These are phyloP conservation scores for Iberis pinnata DNA, from an alignment of 345 rosid genomes.

Conservation along the genomic window DNA sequence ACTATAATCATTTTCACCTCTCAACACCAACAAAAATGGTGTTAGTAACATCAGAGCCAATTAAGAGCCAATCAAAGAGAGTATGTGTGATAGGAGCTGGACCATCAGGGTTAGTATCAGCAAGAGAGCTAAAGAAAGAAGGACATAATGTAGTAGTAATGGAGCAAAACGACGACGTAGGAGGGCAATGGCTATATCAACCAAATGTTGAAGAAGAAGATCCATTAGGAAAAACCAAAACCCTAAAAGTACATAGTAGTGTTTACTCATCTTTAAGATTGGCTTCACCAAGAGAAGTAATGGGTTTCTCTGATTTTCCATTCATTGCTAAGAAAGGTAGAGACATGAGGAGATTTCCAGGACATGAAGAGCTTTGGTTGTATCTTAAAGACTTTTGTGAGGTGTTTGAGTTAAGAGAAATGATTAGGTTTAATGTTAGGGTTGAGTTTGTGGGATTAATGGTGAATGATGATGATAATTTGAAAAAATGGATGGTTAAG, in stretches of 20 bases:
- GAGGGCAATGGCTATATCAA: conserved; percentile 85
- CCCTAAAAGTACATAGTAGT: conserved; percentile 64
- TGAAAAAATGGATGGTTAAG: conserved; percentile 67
- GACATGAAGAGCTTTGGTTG: conserved; percentile 69
- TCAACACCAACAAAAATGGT: too few species aligned
- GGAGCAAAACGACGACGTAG: conserved; percentile 74
- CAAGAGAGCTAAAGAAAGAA: conserved; percentile 79
- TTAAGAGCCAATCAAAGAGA: conserved; percentile 32
- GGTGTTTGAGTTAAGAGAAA: conserved; percentile 51
- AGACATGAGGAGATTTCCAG: conserved; percentile 72
- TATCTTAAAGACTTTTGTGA: conserved; percentile 69
- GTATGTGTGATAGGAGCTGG: conserved; percentile 98
- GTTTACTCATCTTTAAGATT: conserved; percentile 66
- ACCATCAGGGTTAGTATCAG: conserved; percentile 80
- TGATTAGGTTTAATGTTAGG: conserved; percentile 66
- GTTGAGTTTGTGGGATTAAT: conserved; percentile 59
- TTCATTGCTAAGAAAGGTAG: conserved; percentile 53
- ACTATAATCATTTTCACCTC: too few species aligned
- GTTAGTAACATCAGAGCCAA: conserved; percentile 16
- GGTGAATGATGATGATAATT: conserved; percentile 37
- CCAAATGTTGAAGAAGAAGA: conserved; percentile 53
- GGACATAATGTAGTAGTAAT: conserved; percentile 63
- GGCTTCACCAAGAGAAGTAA: conserved; percentile 62
- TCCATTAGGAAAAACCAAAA: conserved; percentile 36
- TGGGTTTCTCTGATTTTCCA: conserved; percentile 87